These are phyloP conservation scores for Oryza rufipogon DNA, from an alignment of 176 grass and related monocot species.

Conservation along the genomic window DNA sequence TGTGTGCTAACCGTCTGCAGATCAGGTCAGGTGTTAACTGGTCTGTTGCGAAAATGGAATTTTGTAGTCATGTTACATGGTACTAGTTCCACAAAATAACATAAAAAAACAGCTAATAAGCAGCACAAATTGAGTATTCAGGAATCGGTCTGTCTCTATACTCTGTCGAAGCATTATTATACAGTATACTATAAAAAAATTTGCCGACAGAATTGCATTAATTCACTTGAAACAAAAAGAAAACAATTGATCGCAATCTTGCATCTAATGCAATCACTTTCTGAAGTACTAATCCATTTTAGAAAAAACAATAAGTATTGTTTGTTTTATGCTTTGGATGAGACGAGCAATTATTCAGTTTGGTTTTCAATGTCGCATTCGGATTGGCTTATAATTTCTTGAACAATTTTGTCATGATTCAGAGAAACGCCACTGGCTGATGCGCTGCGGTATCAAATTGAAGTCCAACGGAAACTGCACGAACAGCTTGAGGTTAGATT, in stretches of 20 bases:
- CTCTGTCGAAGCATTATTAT: background rate
- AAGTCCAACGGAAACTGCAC: constrained; percentile 81
- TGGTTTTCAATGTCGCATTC: background rate
- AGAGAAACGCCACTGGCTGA: constrained; percentile 83
- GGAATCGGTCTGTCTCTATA: background rate
- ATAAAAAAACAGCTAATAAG: background rate
- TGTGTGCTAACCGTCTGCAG: background rate
- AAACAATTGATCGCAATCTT: background rate
- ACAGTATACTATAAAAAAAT: background rate
- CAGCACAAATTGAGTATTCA: background rate
- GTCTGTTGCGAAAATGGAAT: background rate
- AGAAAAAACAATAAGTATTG: background rate
- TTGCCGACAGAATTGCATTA: background rate
- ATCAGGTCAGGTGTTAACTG: constrained; percentile 1
- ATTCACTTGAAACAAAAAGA: background rate
- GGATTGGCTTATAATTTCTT: constrained; percentile 25
- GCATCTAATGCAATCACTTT: background rate
- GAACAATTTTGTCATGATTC: constrained; percentile 5
- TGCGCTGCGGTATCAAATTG: constrained; percentile 75
- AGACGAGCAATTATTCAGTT: background rate
- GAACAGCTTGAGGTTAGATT: constrained; percentile 76
- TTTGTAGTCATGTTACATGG: background rate
- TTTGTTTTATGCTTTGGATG: background rate
- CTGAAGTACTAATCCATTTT: background rate
- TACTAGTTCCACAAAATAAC: background rate